A percentile compares a stretch with the other conserved stretches of the same genome.
phyloP scores from a whole-genome alignment of 176 grass and related monocot genomes.

The Paspalum notatum region DNA sequence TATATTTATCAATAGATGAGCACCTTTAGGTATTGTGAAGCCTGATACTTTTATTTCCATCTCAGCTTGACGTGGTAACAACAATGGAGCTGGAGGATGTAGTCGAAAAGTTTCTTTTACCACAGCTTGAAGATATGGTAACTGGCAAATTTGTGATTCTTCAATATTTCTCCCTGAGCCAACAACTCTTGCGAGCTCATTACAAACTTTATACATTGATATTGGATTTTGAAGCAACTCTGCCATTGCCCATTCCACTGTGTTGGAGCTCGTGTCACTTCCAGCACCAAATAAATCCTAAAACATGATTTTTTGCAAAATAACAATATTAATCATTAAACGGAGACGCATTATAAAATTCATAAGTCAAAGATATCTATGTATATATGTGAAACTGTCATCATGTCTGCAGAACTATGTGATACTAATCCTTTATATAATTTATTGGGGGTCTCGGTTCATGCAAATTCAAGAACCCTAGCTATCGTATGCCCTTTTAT shows the following conservation, averaged over 20 bases:
- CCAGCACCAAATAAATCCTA: conserved; percentile 56
- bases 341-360: background rate
- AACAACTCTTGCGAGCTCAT: conserved; percentile 40
- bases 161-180: conserved; percentile 34
- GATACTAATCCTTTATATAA: background rate
- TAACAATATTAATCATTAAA: background rate
- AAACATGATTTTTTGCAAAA: background rate
- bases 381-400: background rate
- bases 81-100: conserved; percentile 42
- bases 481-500: too few relatives aligned
- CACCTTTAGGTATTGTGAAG: conserved; percentile 36
- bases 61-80: conserved; percentile 39
- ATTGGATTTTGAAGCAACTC: conserved; percentile 47
- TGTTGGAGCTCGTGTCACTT: conserved; percentile 46
- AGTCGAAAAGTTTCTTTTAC: conserved; percentile 58
- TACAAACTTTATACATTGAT: conserved; percentile 21
- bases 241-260: conserved; percentile 55
- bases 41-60: background rate
- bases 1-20: conserved; percentile 40
- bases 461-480: too few relatives aligned
- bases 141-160: conserved; percentile 29
- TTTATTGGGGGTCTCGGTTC: background rate
- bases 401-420: background rate
- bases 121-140: conserved; percentile 56
- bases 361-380: background rate